Conservation (phyloP, 176 grass and related monocot species). For the Calamus simplicifolius region DNA sequence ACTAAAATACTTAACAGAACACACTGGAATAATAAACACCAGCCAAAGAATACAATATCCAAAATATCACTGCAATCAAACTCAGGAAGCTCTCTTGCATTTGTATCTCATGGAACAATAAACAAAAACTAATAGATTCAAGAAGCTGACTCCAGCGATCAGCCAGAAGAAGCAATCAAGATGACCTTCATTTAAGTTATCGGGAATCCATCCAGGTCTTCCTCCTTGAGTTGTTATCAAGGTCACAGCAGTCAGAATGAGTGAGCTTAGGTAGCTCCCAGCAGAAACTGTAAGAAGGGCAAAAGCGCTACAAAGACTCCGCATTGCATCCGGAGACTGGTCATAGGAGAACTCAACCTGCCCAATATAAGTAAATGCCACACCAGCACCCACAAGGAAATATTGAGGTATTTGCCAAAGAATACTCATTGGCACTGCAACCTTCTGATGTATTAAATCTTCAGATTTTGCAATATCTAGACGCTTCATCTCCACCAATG, state of each 20-base stretch:
- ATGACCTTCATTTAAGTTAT: constrained; percentile 24
- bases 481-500: too few species aligned
- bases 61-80: too few species aligned
- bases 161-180: constrained; percentile 31
- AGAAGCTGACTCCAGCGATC: not conserved
- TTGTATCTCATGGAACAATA: too few species aligned
- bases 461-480: too few species aligned
- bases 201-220: constrained; percentile 19
- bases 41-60: too few species aligned
- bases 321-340: constrained; percentile 35
- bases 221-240: constrained; percentile 11
- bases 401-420: constrained; percentile 41
- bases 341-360: constrained; percentile 41
- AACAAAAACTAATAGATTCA: constrained; percentile 12
- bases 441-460: too few species aligned
- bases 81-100: too few species aligned
- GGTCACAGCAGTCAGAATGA: constrained; percentile 29
- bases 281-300: constrained; percentile 20
- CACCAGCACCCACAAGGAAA: constrained; percentile 21
- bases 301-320: constrained; percentile 26
- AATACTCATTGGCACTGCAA: constrained; percentile 18
- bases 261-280: constrained; percentile 23
- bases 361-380: constrained; percentile 18
- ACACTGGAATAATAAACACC: too few species aligned
- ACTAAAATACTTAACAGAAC: too few species aligned